Conservation (phyloP, 345 rosid species). For the Populus euphratica region DNA sequence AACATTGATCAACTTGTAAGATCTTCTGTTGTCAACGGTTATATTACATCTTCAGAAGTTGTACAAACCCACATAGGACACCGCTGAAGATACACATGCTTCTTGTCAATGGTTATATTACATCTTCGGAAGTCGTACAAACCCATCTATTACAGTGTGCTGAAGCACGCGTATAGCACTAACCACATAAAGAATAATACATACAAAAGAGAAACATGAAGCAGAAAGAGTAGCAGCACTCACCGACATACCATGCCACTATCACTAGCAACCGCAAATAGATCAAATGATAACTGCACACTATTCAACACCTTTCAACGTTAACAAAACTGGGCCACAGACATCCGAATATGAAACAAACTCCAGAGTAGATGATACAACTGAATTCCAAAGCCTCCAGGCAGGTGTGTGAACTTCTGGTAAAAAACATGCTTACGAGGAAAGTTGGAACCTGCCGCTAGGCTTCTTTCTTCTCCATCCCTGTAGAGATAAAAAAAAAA, state of each 20-base stretch:
- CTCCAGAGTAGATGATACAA: slow-evolving; percentile 9
- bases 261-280: slow-evolving; percentile 15
- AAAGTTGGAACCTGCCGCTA: slow-evolving; percentile 78
- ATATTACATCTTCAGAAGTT: slow-evolving; percentile 29
- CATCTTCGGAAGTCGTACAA: too few species aligned
- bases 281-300: slow-evolving; percentile 17
- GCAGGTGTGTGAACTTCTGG: slow-evolving; percentile 16
- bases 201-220: slow-evolving; percentile 21
- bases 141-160: too few species aligned
- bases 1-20: neutral
- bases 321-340: slow-evolving; percentile 10
- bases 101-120: too few species aligned
- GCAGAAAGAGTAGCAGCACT: slow-evolving; percentile 18
- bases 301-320: slow-evolving; percentile 21
- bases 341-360: slow-evolving; percentile 20
- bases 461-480: slow-evolving; percentile 91
- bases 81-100: slow-evolving; percentile 3
- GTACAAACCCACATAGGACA: slow-evolving; percentile 20
- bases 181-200: slow-evolving; percentile 38
- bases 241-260: slow-evolving; percentile 21
- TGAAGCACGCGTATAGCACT: slow-evolving; percentile 10
- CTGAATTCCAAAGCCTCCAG: slow-evolving; percentile 1
- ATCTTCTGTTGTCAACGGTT: slow-evolving; percentile 17
- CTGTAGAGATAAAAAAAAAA: slow-evolving; percentile 31
- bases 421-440: slow-evolving; percentile 37